phyloP scores from a whole-genome alignment of 495 filamentous ascomycete species.

The Hyaloscypha hepaticicola region DNA sequence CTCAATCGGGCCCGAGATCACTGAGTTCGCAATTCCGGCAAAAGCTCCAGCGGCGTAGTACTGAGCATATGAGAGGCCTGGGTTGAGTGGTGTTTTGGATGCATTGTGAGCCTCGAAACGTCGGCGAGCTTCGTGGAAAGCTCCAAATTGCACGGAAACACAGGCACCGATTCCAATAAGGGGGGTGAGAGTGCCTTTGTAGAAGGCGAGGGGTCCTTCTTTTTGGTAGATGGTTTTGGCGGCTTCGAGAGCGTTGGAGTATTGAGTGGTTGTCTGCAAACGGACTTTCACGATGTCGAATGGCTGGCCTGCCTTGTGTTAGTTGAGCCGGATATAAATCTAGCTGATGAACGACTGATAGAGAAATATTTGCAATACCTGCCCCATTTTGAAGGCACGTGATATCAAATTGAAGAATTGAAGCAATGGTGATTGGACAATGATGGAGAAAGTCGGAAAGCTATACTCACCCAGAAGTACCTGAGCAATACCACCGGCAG shows the following conservation, averaged over 20 bases:
- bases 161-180: slow-evolving; percentile 95
- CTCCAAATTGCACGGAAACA: slow-evolving; percentile 96
- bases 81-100: slow-evolving; percentile 39
- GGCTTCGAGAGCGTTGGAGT: slow-evolving; percentile 74
- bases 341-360: no score
- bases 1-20: slow-evolving; percentile 90
- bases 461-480: slow-evolving; percentile 80
- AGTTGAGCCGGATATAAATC: slow-evolving; percentile 6
- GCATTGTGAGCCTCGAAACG: slow-evolving; percentile 74
- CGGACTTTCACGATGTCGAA: slow-evolving; percentile 99
- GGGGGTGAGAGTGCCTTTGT: slow-evolving; percentile 97
- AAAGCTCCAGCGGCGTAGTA: slow-evolving; percentile 91
- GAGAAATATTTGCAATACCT: not conserved
- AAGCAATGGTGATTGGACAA: slow-evolving; percentile 8
- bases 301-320: slow-evolving; percentile 72
- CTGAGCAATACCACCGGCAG: slow-evolving; percentile 89
- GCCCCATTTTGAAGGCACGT: slow-evolving; percentile 15
- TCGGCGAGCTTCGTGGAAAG: slow-evolving; percentile 89
- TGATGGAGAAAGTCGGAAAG: not conserved
- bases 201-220: slow-evolving; percentile 90
- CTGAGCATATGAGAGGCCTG: slow-evolving; percentile 69
- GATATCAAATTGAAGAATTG: slow-evolving; percentile 12
- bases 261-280: slow-evolving; percentile 82
- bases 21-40: slow-evolving; percentile 85
- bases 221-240: slow-evolving; percentile 80